Conservation (phyloP, 441 rosid genomes). For the Melastoma candidum region DNA sequence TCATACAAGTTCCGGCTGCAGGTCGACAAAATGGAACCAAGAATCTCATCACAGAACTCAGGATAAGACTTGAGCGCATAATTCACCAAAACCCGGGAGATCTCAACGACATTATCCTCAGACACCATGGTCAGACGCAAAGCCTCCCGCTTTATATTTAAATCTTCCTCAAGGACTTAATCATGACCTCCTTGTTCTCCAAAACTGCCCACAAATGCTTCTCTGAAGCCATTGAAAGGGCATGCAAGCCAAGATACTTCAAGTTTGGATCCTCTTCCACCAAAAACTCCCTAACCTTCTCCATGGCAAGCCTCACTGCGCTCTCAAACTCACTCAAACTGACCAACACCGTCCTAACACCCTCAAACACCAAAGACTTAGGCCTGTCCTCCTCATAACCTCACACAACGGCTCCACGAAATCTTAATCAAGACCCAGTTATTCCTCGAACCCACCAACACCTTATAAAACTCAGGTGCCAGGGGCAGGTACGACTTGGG, state of each 20-base stretch:
- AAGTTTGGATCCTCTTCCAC: slow-evolving; percentile 83
- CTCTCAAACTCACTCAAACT: slow-evolving; percentile 71
- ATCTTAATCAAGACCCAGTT: slow-evolving; percentile 90
- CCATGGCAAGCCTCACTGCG: slow-evolving; percentile 73
- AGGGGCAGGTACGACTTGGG: slow-evolving; percentile 72
- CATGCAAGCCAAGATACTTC: slow-evolving; percentile 85
- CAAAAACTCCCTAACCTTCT: slow-evolving; percentile 56
- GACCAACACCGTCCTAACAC: slow-evolving; percentile 64
- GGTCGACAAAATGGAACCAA: slow-evolving; percentile 57
- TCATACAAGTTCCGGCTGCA: slow-evolving; percentile 63
- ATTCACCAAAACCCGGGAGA: slow-evolving; percentile 59
- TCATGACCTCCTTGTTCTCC: slow-evolving; percentile 79
- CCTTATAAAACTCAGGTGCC: slow-evolving; percentile 79
- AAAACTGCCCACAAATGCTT: slow-evolving; percentile 71
- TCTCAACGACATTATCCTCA: slow-evolving; percentile 59
- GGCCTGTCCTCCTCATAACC: slow-evolving; percentile 75
- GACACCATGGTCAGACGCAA: slow-evolving; percentile 80
- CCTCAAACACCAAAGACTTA: slow-evolving; percentile 82
- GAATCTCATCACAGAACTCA: slow-evolving; percentile 74
- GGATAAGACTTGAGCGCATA: slow-evolving; percentile 85
- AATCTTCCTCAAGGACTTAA: slow-evolving; percentile 78
- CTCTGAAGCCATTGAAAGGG: slow-evolving; percentile 48
- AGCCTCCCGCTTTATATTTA: slow-evolving; percentile 66
- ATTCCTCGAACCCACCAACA: slow-evolving; percentile 76
- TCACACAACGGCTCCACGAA: slow-evolving; percentile 77